These are phyloP conservation scores for Taphrina betulina DNA, from an alignment of 1,139 yeast species.

Conservation along the genomic window DNA sequence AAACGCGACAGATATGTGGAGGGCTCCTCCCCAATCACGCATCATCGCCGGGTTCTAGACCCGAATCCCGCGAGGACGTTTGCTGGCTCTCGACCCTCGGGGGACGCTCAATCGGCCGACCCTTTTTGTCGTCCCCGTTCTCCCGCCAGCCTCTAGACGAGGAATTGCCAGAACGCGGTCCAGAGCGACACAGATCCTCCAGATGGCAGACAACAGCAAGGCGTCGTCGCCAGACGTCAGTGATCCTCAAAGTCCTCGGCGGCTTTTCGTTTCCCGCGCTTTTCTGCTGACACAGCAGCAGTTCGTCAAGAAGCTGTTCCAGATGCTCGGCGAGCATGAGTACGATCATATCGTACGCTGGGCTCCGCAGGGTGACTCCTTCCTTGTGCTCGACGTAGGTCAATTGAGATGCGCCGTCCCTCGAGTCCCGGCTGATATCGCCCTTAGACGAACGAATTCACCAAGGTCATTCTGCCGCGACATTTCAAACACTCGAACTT, in stretches of 20 bases:
- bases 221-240: constrained; percentile 21
- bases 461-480: constrained; percentile 78
- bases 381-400: constrained; percentile 69
- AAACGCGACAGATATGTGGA: too few species aligned
- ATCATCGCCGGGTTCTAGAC: too few species aligned
- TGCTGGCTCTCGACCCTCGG: too few species aligned
- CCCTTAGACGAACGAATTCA: constrained; percentile 90
- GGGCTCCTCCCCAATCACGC: too few species aligned
- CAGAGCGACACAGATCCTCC: background rate
- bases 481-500: constrained; percentile 93
- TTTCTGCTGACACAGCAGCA: background rate
- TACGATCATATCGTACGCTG: constrained; percentile 75
- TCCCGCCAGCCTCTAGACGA: too few species aligned
- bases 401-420: background rate
- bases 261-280: too few species aligned
- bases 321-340: constrained; percentile 79
- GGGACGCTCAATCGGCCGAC: too few species aligned
- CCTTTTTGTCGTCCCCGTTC: too few species aligned
- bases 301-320: constrained; percentile 40
- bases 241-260: too few species aligned
- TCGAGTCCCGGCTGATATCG: constrained; percentile 70
- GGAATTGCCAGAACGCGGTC: background rate
- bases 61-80: too few species aligned
- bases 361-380: constrained; percentile 79
- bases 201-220: constrained; percentile 8